phyloP scores from a whole-genome alignment of 805 yeast species.

The Schwanniomyces yamadae region DNA sequence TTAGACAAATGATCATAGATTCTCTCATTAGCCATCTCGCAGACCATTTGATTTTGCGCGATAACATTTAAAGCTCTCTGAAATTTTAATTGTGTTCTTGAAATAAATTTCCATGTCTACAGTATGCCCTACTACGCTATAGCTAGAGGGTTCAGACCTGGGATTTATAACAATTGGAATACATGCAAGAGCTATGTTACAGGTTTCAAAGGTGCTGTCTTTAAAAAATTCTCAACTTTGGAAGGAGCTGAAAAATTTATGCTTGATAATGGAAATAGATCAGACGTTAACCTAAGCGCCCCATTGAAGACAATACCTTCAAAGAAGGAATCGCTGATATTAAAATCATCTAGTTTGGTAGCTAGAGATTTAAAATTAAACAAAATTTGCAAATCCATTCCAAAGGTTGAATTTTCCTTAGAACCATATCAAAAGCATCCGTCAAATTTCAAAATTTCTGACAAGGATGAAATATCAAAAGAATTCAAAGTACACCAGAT shows the following conservation, averaged over 20 bases:
- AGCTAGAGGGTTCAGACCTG: constrained; percentile 39
- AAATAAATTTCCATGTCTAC: too few species aligned
- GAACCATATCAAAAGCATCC: constrained; percentile 1
- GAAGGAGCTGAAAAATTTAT: constrained; percentile 45
- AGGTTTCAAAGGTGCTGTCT: constrained; percentile 57
- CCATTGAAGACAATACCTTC: neutral
- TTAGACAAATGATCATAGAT: too few species aligned
- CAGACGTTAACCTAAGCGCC: neutral
- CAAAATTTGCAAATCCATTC: neutral
- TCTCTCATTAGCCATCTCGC: too few species aligned
- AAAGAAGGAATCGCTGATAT: neutral
- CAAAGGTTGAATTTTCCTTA: neutral
- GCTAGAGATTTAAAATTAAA: too few species aligned
- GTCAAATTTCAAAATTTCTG: neutral
- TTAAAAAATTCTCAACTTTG: constrained; percentile 50
- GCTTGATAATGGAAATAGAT: neutral
- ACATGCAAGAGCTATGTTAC: constrained; percentile 51
- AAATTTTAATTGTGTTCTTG: too few species aligned
- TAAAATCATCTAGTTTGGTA: neutral
- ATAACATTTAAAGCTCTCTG: too few species aligned
- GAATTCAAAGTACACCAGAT: too few species aligned
- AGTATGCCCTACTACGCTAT: constrained; percentile 36
- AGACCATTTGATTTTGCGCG: too few species aligned
- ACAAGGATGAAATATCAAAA: constrained; percentile 2
- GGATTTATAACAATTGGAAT: constrained; percentile 62